Conservation (phyloP, 768 basidiomycete species). For the Lyophyllum semitale region DNA sequence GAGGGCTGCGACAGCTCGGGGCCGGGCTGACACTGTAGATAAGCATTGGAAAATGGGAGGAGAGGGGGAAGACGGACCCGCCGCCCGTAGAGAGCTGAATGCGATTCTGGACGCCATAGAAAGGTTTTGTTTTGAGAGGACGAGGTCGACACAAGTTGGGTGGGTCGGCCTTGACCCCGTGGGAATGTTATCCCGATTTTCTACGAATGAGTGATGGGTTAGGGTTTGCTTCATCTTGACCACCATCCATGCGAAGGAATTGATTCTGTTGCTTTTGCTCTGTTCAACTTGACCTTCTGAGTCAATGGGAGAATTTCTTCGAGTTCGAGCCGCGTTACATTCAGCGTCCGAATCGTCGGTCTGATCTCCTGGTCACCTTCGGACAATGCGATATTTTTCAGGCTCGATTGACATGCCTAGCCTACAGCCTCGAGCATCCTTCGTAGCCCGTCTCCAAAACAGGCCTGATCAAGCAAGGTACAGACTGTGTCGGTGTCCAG, state of each 20-base stretch:
- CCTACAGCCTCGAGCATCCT: no score
- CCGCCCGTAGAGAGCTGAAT: slow-evolving; percentile 61
- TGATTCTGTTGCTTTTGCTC: no score
- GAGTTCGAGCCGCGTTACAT: no score
- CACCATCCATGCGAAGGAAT: background rate
- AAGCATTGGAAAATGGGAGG: no score
- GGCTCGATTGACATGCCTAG: no score
- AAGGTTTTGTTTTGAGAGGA: slow-evolving; percentile 25
- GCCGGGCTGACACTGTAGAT: slow-evolving; percentile 43
- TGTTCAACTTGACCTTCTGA: background rate
- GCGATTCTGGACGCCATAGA: slow-evolving; percentile 75
- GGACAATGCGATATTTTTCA: no score
- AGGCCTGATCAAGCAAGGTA: no score
- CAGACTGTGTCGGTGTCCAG: no score
- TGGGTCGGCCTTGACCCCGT: slow-evolving; percentile 31
- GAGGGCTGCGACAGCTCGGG: slow-evolving; percentile 51
- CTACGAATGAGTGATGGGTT: slow-evolving; percentile 34
- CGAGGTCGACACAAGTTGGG: slow-evolving; percentile 27
- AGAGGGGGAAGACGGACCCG: slow-evolving; percentile 40
- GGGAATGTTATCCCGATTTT: slow-evolving; percentile 41
- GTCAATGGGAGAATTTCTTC: no score
- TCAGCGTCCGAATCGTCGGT: no score
- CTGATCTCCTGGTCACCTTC: no score
- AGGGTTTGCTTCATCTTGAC: slow-evolving; percentile 21
- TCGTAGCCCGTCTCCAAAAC: no score